Base-by-base conservation (phyloP, 2,329 filamentous ascomycete genomes). In the Tympanopsis confertula region DNA sequence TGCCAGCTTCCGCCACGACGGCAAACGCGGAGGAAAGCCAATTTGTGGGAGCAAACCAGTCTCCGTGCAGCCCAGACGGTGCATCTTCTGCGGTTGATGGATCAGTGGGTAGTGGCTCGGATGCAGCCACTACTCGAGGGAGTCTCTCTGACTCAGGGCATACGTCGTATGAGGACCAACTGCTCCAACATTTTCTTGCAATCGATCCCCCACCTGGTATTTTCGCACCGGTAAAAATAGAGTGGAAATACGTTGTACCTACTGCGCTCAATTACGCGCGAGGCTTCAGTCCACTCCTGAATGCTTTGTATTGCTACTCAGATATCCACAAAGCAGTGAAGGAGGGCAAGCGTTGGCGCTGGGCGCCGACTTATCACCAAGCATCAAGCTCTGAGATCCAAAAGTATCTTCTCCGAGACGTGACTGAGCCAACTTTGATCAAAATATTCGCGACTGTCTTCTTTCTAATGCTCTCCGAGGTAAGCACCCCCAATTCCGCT, bases 381-480 rank as follows among this genome's bases (percentile, higher is more conserved):
- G 45, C 46, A 15, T 49, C 54, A 4, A 55, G 51, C 30, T 49
- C 48, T 7, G 50, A 53, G 37, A 49, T 56, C 2, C 51, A 56
- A 24, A 39, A 47, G 4, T 51, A 41, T 39, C 37, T 56, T 3
- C 41, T 49, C 5, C 50, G 47, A 3, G 49, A 54, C 12, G 44
- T 56, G 29, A 28, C 38, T 17, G 48, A 53, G 15, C 22, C 43
- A 5, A 47, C 38, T 2, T 38, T 57, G 37, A 45, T 48, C 39
- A 47, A 45, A 29, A 30, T 53, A 2, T 53, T 55, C 40, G 45
- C 48, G 4, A 40, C 52, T 7, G 46, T 57, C 7, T 51, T 57
- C 28, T 45, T 57, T 22, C 44, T 57, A 15, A 57, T 57, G 52
- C 30, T 57, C 37, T 50, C 54, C n/a, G 54, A 57, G 48, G 54